Conservation (phyloP, 805 yeast genomes). For the Kazachstania kunashirensis region DNA sequence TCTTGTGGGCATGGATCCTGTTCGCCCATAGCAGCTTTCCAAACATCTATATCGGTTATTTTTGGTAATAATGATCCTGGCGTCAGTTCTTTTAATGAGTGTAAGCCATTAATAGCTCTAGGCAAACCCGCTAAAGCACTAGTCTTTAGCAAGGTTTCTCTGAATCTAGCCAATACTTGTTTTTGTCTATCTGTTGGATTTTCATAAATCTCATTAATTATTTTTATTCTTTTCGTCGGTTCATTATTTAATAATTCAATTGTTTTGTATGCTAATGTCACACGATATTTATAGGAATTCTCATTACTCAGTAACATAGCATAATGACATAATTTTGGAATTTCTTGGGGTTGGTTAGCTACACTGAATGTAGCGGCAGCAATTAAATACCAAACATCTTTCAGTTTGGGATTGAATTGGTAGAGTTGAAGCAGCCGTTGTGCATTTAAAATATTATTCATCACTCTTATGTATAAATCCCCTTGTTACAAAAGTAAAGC, state of each 20-base stretch:
- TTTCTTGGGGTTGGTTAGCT: constrained; percentile 73
- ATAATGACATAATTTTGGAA: constrained; percentile 65
- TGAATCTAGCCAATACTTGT: constrained; percentile 41
- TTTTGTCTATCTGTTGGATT: constrained; percentile 16
- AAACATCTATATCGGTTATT: constrained; percentile 15
- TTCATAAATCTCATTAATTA: constrained; percentile 15
- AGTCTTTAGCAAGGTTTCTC: constrained; percentile 73
- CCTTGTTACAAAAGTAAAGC: too few species aligned
- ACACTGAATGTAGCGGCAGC: constrained; percentile 78
- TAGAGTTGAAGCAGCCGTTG: constrained; percentile 24
- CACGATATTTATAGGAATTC: constrained; percentile 8
- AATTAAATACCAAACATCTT: constrained; percentile 59
- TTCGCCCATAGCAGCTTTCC: constrained; percentile 18
- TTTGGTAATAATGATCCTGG: constrained; percentile 37
- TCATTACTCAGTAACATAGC: constrained; percentile 35
- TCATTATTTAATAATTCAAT: constrained; percentile 11
- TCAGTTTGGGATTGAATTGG: constrained; percentile 41
- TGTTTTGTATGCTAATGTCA: constrained; percentile 18
- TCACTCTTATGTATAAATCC: too few species aligned
- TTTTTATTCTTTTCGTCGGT: constrained; percentile 2
- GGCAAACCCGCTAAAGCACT: constrained; percentile 80
- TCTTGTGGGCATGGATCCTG: constrained; percentile 8
- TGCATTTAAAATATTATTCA: constrained; percentile 19
- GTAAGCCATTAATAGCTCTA: constrained; percentile 70
- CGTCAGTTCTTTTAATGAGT: constrained; percentile 51